Base-by-base conservation (phyloP, 2,329 filamentous ascomycete species). In the Aureobasidium lini region DNA sequence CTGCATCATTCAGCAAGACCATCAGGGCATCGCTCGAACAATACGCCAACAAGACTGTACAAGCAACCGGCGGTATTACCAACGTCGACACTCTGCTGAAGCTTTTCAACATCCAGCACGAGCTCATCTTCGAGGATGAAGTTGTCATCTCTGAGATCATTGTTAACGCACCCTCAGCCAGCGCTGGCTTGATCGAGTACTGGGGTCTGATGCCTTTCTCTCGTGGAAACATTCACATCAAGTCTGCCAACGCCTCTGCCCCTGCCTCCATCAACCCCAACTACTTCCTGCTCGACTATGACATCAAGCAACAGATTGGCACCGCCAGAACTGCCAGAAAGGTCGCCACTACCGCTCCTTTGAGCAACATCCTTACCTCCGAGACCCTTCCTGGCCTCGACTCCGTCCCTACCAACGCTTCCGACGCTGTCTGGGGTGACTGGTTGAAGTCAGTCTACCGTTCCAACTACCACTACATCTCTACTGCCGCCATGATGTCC, bases 111-210 rank as follows among this genome's bases (percentile, higher is more conserved):
- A 67, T 77, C 3, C 78, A 82, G 66, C 72, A 80, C 61, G 72
- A 77, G 53, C 68, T 81, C 8, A 72, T 82, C n/a, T 81, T 81
- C 66, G 67, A 70, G 18, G 68, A 73, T 60, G 64, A 62, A 13
- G 71, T 79, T 0, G 76, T 80, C 0, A 67, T 81, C 3, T 76
- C 72, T 1, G 81, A 83, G 65, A 69, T 78, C 0, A 63, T 81
- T 16, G 72, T 75, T 61, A 64, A 68, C 0, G 69, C 72, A 1
- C 59, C 62, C 1, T 63, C 63, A 1, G 67, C 65, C 1, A 63
- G 66, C 2, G 18, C 28, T n/a, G 63, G 69, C 3, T 62, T 75
- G 15, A 64, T 67, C 13, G 71, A 74, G 28, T 70, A 67, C 57
- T 73, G 71, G 71, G 68, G 64, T 13, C 64, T 73, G 9, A 65